These are phyloP conservation scores for Canavalia ensiformis DNA, from an alignment of 306 rosid genomes.

Conservation along the genomic window DNA sequence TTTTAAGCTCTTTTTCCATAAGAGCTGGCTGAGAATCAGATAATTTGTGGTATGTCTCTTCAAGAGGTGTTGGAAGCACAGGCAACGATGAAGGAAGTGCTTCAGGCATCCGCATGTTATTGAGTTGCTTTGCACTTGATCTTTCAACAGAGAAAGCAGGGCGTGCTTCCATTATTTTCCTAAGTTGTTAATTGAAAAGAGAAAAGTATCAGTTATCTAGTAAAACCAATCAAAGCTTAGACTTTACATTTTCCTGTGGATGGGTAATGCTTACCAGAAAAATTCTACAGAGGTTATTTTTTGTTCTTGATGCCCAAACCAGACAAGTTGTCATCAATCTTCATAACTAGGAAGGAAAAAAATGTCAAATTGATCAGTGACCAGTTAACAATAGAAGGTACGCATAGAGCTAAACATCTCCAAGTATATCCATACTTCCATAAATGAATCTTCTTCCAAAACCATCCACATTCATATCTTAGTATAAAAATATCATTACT, in stretches of 20 bases:
- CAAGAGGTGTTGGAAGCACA: slow-evolving; percentile 65
- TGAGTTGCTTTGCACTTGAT: slow-evolving; percentile 72
- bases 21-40: slow-evolving; percentile 74
- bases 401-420: slow-evolving; percentile 15
- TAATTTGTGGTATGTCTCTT: slow-evolving; percentile 72
- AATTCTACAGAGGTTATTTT: slow-evolving; percentile 48
- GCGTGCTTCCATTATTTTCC: slow-evolving; percentile 84
- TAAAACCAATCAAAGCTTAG: slow-evolving; percentile 40
- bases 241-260: slow-evolving; percentile 29
- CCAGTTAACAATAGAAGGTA: not conserved
- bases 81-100: slow-evolving; percentile 70
- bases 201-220: slow-evolving; percentile 44
- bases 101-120: slow-evolving; percentile 72
- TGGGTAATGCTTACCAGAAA: slow-evolving; percentile 57
- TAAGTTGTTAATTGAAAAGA: slow-evolving; percentile 49
- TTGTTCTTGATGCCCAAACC: slow-evolving; percentile 53
- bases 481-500: not conserved
- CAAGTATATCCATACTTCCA: not conserved
- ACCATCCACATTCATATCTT: slow-evolving; percentile 13
- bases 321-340: slow-evolving; percentile 65
- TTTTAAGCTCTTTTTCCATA: slow-evolving; percentile 66
- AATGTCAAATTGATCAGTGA: not conserved
- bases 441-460: slow-evolving; percentile 26
- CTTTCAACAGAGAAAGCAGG: slow-evolving; percentile 70
- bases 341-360: slow-evolving; percentile 45